phyloP scores from a whole-genome alignment of 208 protist species.

The Leishmania arabica region DNA sequence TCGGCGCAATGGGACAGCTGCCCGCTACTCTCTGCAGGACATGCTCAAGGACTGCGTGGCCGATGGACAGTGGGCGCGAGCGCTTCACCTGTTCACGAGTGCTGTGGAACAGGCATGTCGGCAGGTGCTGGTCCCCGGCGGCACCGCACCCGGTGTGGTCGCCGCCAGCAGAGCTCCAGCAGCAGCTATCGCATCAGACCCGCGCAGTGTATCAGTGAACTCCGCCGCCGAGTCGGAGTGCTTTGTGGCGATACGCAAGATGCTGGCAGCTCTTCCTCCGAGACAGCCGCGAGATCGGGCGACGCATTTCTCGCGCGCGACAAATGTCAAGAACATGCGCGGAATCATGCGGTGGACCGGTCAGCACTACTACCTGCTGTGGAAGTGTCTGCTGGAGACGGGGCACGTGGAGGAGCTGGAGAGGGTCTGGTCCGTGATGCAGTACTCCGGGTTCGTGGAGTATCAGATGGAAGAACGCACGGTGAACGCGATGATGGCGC shows the following conservation, averaged over 20 bases:
- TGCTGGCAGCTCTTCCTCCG: constrained; percentile 37
- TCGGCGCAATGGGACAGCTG: not conserved
- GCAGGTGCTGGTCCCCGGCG: constrained; percentile 14
- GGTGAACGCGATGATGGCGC: constrained; percentile 58
- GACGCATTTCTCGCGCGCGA: not conserved
- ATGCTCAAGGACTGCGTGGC: constrained; percentile 62
- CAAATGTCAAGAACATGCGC: constrained; percentile 19
- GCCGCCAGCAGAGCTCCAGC: not conserved
- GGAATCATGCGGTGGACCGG: constrained; percentile 75
- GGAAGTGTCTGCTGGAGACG: constrained; percentile 61
- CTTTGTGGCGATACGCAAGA: constrained; percentile 40
- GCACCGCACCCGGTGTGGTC: not conserved
- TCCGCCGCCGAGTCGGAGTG: constrained; percentile 24
- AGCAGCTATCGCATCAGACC: no score
- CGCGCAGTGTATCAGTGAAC: not conserved
- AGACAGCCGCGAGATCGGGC: not conserved
- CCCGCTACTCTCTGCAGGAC: constrained; percentile 60
- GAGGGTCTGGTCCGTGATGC: constrained; percentile 72
- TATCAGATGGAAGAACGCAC: constrained; percentile 58
- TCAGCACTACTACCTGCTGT: constrained; percentile 68
- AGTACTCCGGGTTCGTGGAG: constrained; percentile 64
- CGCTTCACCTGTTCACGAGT: constrained; percentile 51
- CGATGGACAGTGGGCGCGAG: constrained; percentile 59
- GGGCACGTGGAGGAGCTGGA: constrained; percentile 52
- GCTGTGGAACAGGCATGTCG: constrained; percentile 38